Percentiles rank a stretch among this genome's conserved stretches.
phyloP scores from a whole-genome alignment of 1,284 basidiomycete species.

The Flammula alnicola region DNA sequence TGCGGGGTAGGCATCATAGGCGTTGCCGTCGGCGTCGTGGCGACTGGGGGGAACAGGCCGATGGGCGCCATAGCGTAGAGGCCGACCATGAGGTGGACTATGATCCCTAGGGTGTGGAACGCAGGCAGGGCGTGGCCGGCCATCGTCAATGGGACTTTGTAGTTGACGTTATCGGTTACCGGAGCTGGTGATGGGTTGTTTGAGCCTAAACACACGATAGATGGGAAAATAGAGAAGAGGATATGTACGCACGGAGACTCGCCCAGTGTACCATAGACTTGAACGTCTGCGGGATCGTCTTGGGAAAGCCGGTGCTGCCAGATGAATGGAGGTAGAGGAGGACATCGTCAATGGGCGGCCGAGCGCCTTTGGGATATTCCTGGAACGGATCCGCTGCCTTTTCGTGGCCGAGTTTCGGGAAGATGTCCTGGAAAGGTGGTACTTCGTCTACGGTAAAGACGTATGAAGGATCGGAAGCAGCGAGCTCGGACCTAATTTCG shows the following conservation, averaged over 20 bases:
- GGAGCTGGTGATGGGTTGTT: constrained; percentile 10
- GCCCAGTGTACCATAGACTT: constrained; percentile 27
- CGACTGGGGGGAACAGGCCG: constrained; percentile 35
- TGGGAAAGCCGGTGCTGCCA: no score
- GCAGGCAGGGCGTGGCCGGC: constrained; percentile 33
- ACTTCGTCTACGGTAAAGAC: constrained; percentile 29
- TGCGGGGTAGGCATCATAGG: constrained; percentile 35
- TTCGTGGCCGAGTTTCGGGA: constrained; percentile 35
- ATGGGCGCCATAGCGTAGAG: constrained; percentile 30
- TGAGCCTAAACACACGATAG: neutral
- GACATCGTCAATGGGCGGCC: constrained; percentile 18
- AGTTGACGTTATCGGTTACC: constrained; percentile 21
- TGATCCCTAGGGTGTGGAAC: constrained; percentile 37
- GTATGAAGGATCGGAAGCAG: constrained; percentile 17
- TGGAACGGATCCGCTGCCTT: constrained; percentile 20
- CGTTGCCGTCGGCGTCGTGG: constrained; percentile 21
- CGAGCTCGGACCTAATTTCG: constrained; percentile 22
- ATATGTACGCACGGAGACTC: constrained; percentile 28
- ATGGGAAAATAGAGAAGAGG: neutral
- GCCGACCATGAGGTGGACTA: constrained; percentile 29
- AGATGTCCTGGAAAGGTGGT: constrained; percentile 28
- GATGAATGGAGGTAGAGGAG: no score
- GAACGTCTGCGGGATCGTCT: no score
- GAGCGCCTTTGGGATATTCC: constrained; percentile 20
- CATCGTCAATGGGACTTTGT: constrained; percentile 22